Conservation (phyloP, 441 rosid species). For the Kokia cookei region DNA sequence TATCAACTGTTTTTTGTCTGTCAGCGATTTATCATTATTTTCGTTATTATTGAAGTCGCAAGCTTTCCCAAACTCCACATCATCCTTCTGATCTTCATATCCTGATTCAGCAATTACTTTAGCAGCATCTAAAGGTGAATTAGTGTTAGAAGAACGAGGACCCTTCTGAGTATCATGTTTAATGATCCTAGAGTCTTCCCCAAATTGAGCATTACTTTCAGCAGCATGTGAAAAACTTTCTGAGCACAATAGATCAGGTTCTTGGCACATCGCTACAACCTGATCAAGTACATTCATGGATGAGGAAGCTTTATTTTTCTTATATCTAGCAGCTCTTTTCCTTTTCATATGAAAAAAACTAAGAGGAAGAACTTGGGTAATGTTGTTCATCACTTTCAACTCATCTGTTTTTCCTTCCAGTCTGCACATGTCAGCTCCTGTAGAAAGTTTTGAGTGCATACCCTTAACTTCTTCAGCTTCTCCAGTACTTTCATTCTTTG, state of each 20-base stretch:
- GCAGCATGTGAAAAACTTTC: slow-evolving; percentile 3
- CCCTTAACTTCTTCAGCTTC: slow-evolving; percentile 21
- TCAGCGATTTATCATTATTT: slow-evolving; percentile 12
- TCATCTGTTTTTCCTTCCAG: slow-evolving; percentile 18
- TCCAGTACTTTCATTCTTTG: slow-evolving; percentile 16
- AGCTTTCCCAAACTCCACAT: slow-evolving; percentile 11
- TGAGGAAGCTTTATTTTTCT: slow-evolving; percentile 18
- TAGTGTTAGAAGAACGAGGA: slow-evolving; percentile 7
- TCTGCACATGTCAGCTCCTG: slow-evolving; percentile 9
- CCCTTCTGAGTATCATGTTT: slow-evolving; percentile 16
- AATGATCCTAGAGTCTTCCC: slow-evolving; percentile 14
- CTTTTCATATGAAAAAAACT: slow-evolving; percentile 25
- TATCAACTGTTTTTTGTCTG: slow-evolving; percentile 17
- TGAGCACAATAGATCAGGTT: slow-evolving; percentile 18
- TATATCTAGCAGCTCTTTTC: slow-evolving; percentile 37
- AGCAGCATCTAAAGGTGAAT: slow-evolving; percentile 16
- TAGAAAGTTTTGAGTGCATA: slow-evolving; percentile 4
- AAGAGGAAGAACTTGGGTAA: slow-evolving; percentile 13
- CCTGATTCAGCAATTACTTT: slow-evolving; percentile 14
- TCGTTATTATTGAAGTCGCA: slow-evolving; percentile 8
- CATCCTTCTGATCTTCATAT: slow-evolving; percentile 12
- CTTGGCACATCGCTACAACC: slow-evolving; percentile 19
- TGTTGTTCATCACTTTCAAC: slow-evolving; percentile 9
- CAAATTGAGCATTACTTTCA: slow-evolving; percentile 12
- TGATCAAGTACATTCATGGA: slow-evolving; percentile 13